These are phyloP conservation scores for Rutidosis leptorrhynchoides DNA, from an alignment of 129 eudicot species.

Conservation along the genomic window DNA sequence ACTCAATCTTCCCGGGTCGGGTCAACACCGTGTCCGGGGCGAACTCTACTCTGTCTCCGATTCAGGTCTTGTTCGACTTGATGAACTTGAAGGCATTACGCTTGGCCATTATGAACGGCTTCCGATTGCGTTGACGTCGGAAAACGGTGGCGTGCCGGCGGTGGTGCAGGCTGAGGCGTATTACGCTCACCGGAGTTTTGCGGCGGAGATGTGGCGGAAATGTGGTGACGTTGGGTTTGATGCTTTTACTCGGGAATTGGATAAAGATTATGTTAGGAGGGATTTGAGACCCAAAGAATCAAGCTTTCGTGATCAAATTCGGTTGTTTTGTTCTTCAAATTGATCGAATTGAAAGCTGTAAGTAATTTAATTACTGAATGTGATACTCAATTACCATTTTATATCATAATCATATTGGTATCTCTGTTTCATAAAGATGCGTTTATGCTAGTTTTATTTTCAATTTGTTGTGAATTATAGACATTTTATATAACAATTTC, in stretches of 20 bases:
- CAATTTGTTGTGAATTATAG: too few relatives aligned
- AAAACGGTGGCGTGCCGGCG: constrained; percentile 17
- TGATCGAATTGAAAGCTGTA: neutral
- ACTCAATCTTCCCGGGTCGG: constrained; percentile 55
- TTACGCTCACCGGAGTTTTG: constrained; percentile 58
- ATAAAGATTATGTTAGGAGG: constrained; percentile 43
- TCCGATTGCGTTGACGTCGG: constrained; percentile 35
- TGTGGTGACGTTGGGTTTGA: constrained; percentile 43
- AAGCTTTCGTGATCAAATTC: constrained; percentile 27
- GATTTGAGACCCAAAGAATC: constrained; percentile 36
- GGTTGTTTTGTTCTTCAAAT: constrained; percentile 25
- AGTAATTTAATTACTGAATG: neutral
- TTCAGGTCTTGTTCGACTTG: constrained; percentile 41
- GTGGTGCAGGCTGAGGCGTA: constrained; percentile 55
- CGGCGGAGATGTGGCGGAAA: constrained; percentile 68
- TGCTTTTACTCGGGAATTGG: constrained; percentile 38
- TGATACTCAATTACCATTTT: neutral
- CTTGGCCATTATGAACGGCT: constrained; percentile 65
- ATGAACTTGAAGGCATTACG: constrained; percentile 60
- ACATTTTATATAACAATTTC: too few relatives aligned
- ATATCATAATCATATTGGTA: neutral
- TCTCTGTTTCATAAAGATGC: too few relatives aligned
- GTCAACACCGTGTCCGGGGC: constrained; percentile 46
- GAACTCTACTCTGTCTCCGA: constrained; percentile 65
- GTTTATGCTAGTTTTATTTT: too few relatives aligned